A percentile compares a stretch with the other conserved stretches of the same genome.
These are phyloP conservation scores for Corymbia maculata DNA, from an alignment of 345 rosid genomes.

Conservation along the genomic window DNA sequence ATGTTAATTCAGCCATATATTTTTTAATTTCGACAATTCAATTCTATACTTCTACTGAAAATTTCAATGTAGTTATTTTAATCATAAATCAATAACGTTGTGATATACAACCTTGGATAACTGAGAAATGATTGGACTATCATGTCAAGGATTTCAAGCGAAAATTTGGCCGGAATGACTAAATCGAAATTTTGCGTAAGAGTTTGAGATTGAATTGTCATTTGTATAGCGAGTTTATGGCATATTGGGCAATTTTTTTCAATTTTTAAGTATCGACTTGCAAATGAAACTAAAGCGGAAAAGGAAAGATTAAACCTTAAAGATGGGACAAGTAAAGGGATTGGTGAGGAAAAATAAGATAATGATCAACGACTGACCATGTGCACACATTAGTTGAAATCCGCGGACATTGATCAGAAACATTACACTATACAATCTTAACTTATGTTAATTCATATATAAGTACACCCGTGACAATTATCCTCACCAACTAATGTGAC, in stretches of 20 bases:
- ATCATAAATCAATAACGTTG: no score
- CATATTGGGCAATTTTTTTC: not conserved
- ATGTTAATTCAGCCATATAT: fast-evolving
- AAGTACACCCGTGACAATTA: not conserved
- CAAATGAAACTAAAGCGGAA: not conserved
- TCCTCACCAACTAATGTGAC: not conserved
- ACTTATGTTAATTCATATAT: not conserved
- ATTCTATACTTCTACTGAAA: not conserved
- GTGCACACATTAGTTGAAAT: not conserved
- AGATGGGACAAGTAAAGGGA: not conserved
- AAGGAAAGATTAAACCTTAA: not conserved
- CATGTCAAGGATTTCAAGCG: no score
- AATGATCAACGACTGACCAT: not conserved
- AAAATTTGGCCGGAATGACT: no score
- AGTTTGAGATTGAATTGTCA: not conserved
- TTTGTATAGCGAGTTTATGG: no score
- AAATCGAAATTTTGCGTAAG: fast-evolving
- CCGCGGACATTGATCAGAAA: not conserved
- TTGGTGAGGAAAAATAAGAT: not conserved
- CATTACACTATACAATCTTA: not conserved
- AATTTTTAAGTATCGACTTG: not conserved
- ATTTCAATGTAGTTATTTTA: not conserved
- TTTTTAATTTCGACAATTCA: no score
- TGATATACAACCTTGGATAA: no score
- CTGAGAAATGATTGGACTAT: no score